Evolutionary conservation across 305 asterid species (phyloP), one percentile per base, ranked within the genome.

Genomic region (Coffea humblotiana): DNA sequence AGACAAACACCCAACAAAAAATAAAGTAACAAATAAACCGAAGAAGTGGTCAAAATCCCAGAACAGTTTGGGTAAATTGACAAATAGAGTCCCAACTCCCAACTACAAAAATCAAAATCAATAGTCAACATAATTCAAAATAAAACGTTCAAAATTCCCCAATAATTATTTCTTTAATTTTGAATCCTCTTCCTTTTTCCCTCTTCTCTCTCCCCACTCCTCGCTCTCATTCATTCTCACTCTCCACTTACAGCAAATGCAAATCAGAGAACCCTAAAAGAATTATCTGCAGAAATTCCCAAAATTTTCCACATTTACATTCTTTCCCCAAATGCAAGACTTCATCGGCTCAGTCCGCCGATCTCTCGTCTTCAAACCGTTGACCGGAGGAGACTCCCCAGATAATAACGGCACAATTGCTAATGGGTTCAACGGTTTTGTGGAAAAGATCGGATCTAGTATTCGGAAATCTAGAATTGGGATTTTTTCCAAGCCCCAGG

Each of bases 281-380:
- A 27, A 76, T 10, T 40, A 63, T 15, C 40, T 60, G 35, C 49
- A 27, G 27, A 72, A 35, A 8, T 3, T 4, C 52, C 52, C 21
- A 23, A 54, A 23, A 10, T 18, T 16, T 15, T 21, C 5, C 47
- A 14, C 40, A 27, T 16, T 25, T 66, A 15, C 29, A 58, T 27
- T 8, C 35, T 13, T 49, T 1, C 65, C 60, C 63, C 77, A 16
- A 83, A 96, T 96, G 99, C 98, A 92, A 73, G 98, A 92, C 74
- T 91, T 96, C 84, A 86, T 96, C 49, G 98, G 97, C 70, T 92
- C 98, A 75, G 95, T 96, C 51, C 95, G 98, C 74, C 92, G 95
- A 88, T 96, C 99, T 71, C 86, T 96, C 65, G 97, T 92, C 78
- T 91, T 94, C 94, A 94, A 91, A 75, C 97, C 93, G 10, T 60